Evolutionary conservation across 2,329 filamentous ascomycete genomes (phyloP).

Genomic region (Hypoxylon sp.): DNA sequence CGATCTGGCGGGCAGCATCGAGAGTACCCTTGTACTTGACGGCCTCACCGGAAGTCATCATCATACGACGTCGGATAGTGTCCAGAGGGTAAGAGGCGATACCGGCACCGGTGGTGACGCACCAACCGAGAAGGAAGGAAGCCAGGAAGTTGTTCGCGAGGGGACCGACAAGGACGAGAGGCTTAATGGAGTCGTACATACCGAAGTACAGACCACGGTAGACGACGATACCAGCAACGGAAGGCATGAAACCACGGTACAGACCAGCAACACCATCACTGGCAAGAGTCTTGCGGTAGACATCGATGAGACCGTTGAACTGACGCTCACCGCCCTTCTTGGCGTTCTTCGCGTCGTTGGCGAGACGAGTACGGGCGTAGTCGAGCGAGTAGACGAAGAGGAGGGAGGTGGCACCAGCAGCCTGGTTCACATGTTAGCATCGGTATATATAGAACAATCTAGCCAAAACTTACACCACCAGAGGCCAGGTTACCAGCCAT

Average conservation of each 20-base stretch:
- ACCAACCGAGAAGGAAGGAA: conserved; percentile 98
- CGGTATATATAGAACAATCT: not conserved
- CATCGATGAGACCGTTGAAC: conserved; percentile 99
- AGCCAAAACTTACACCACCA: conserved; percentile 85
- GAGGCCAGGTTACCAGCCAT: conserved; percentile 99
- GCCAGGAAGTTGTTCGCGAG: conserved; percentile 99
- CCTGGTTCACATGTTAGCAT: conserved; percentile 65
- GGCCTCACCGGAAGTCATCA: conserved; percentile 98
- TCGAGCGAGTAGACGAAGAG: conserved; percentile 99
- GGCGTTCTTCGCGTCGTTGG: conserved; percentile 99
- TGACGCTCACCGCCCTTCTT: conserved; percentile 98
- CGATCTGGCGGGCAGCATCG: conserved; percentile 95
- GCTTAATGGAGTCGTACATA: conserved; percentile 99
- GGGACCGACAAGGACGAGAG: conserved; percentile 89
- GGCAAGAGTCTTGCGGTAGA: conserved; percentile 99
- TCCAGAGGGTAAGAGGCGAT: conserved; percentile 99
- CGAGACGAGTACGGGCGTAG: conserved; percentile 99
- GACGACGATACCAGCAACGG: conserved; percentile 98
- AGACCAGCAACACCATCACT: conserved; percentile 99
- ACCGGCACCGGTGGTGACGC: conserved; percentile 99
- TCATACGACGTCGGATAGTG: conserved; percentile 99
- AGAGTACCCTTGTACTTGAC: conserved; percentile 99
- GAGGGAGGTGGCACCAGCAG: conserved; percentile 99
- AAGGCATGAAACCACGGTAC: conserved; percentile 99
- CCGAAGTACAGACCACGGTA: conserved; percentile 99